Evolutionary conservation across 768 basidiomycete species (phyloP).

Genomic region (Leccinum rimulosum): DNA sequence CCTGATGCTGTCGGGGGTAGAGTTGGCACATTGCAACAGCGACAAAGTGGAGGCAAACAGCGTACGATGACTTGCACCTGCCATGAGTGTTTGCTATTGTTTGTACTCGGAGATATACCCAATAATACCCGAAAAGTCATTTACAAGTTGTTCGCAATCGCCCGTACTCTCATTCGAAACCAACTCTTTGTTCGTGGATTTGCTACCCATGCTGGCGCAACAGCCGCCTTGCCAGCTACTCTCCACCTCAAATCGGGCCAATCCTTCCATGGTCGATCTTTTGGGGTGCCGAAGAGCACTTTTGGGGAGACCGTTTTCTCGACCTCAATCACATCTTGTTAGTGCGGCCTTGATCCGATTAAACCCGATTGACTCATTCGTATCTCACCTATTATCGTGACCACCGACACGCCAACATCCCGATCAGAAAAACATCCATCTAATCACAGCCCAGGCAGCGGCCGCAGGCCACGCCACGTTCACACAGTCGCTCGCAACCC

Average conservation of each 20-base stretch:
- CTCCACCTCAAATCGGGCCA: slow-evolving; percentile 94
- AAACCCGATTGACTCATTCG: too few relatives aligned
- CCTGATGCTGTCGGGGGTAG: too few relatives aligned
- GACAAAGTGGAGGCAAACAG: too few relatives aligned
- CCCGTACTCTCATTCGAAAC: slow-evolving; percentile 50
- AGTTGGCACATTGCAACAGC: too few relatives aligned
- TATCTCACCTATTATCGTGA: too few relatives aligned
- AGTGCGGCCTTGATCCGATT: slow-evolving; percentile 29
- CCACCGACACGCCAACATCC: neutral
- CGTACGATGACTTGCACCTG: too few relatives aligned
- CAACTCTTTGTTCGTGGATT: slow-evolving; percentile 56
- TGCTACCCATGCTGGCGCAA: slow-evolving; percentile 60
- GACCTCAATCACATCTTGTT: slow-evolving; percentile 97
- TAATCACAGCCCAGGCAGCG: slow-evolving; percentile 22
- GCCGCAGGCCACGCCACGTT: slow-evolving; percentile 29
- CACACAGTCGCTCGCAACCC: slow-evolving; percentile 39
- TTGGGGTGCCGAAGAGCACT: slow-evolving; percentile 82
- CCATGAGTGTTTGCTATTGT: too few relatives aligned
- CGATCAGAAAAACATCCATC: slow-evolving; percentile 30
- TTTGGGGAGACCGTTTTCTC: slow-evolving; percentile 99
- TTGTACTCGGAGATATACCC: too few relatives aligned
- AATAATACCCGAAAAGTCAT: too few relatives aligned
- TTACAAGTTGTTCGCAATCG: too few relatives aligned
- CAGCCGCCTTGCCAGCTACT: slow-evolving; percentile 62
- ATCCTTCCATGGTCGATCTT: slow-evolving; percentile 84